Evolutionary conservation across 306 rosid genomes (phyloP).

Genomic region (Adenanthera pavonina): DNA sequence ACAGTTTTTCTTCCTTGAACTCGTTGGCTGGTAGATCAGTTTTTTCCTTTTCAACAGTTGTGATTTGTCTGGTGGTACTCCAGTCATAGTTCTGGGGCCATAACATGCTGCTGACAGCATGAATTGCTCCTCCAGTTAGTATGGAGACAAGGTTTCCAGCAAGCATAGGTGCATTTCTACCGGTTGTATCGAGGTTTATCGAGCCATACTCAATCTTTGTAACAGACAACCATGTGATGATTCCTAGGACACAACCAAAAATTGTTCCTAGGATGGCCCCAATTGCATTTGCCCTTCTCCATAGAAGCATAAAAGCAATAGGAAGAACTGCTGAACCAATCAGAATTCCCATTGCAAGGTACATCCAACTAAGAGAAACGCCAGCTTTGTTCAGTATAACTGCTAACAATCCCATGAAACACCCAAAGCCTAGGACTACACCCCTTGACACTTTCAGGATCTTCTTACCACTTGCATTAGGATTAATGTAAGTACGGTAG

Average conservation of each 20-base stretch:
- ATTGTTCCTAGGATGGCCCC: constrained; percentile 87
- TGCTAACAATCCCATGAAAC: constrained; percentile 86
- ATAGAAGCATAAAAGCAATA: constrained; percentile 87
- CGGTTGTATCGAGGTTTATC: constrained; percentile 79
- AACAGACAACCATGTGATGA: constrained; percentile 77
- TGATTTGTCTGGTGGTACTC: constrained; percentile 76
- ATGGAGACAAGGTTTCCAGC: constrained; percentile 89
- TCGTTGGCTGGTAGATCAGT: constrained; percentile 70
- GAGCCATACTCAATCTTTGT: constrained; percentile 68
- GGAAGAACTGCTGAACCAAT: constrained; percentile 96
- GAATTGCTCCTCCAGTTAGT: constrained; percentile 73
- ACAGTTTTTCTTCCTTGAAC: constrained; percentile 70
- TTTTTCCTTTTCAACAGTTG: constrained; percentile 82
- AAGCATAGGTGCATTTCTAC: constrained; percentile 93
- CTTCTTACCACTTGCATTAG: constrained; percentile 76
- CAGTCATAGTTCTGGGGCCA: constrained; percentile 94
- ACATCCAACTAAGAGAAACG: constrained; percentile 95
- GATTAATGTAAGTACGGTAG: constrained; percentile 85
- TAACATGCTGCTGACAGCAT: constrained; percentile 63
- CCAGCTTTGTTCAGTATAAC: constrained; percentile 82
- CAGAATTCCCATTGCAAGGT: constrained; percentile 88
- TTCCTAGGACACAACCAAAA: constrained; percentile 76
- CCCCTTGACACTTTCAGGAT: constrained; percentile 78
- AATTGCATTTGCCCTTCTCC: constrained; percentile 82
- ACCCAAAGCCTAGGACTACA: constrained; percentile 72